Percentiles rank a stretch among this genome's conserved stretches.
Evolutionary conservation across 2,329 filamentous ascomycete species (phyloP).

Genomic region (Fusarium sublunatum): DNA sequence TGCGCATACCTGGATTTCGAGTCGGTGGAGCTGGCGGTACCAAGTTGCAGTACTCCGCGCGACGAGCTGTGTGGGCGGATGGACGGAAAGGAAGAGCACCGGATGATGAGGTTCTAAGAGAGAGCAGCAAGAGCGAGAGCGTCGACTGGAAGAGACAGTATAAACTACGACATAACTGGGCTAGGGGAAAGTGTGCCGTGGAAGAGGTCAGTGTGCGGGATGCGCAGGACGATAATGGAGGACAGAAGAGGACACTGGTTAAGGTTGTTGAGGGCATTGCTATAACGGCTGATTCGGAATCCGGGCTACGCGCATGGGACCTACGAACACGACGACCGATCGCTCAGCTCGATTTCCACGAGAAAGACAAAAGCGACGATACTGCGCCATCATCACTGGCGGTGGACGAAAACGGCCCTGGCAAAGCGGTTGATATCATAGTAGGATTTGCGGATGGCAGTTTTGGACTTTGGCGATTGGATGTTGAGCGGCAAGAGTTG

Average conservation of each 20-base stretch:
- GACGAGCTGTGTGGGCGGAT: constrained; percentile 59
- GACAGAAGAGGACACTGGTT: constrained; percentile 73
- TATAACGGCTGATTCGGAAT: constrained; percentile 76
- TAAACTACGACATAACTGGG: constrained; percentile 91
- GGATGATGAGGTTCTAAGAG: constrained; percentile 48
- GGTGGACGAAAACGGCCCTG: constrained; percentile 66
- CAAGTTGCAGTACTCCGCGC: constrained; percentile 59
- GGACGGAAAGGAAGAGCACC: constrained; percentile 57
- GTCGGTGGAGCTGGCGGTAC: constrained; percentile 47
- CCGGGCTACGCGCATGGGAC: constrained; percentile 83
- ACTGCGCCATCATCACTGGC: constrained; percentile 70
- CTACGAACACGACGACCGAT: constrained; percentile 72
- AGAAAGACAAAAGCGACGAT: constrained; percentile 34
- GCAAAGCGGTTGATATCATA: constrained; percentile 66
- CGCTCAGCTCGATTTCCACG: constrained; percentile 57
- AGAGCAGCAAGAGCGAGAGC: constrained; percentile 41
- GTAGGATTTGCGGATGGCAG: constrained; percentile 79
- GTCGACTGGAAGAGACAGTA: constrained; percentile 91
- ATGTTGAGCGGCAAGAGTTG: constrained; percentile 59
- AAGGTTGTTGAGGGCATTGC: constrained; percentile 82
- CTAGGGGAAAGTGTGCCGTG: constrained; percentile 81
- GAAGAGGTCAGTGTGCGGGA: constrained; percentile 75
- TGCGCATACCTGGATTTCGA: constrained; percentile 76
- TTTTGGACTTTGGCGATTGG: constrained; percentile 75
- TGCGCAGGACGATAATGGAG: constrained; percentile 48